Conservation (phyloP, 169 alveolate genomes). For the Cryptosporidium parvum region DNA sequence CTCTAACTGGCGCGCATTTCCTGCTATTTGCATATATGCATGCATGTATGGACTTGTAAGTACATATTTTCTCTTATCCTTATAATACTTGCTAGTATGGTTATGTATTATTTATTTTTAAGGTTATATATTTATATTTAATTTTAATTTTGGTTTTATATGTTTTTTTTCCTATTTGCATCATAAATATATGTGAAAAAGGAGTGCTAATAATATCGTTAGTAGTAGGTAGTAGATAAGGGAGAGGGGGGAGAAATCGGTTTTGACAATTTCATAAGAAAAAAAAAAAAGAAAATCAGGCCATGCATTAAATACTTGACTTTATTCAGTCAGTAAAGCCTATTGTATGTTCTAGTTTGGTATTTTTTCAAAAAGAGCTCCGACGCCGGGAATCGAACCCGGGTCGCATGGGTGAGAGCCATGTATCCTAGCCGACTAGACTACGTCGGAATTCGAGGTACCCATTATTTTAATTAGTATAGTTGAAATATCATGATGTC, state of each 20-base stretch:
- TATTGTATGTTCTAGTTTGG: too few relatives aligned
- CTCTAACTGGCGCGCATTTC: not conserved
- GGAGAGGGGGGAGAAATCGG: too few relatives aligned
- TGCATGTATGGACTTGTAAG: not conserved
- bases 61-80: not conserved
- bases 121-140: slow-evolving; percentile 3
- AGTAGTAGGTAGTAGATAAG: too few relatives aligned
- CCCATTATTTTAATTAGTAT: not conserved
- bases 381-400: slow-evolving; percentile 80
- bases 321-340: too few relatives aligned
- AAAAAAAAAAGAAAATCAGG: too few relatives aligned
- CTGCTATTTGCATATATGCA: not conserved
- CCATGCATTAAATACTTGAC: too few relatives aligned
- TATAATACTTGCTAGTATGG: not conserved
- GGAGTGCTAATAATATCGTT: too few relatives aligned
- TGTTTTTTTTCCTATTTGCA: too few relatives aligned
- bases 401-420: slow-evolving; percentile 79
- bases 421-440: slow-evolving; percentile 78
- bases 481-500: slow-evolving; percentile 18
- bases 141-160: not conserved
- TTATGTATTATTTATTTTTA: not conserved
- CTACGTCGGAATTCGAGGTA: slow-evolving; percentile 72
- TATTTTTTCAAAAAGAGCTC: slow-evolving; percentile 21
- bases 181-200: too few relatives aligned
- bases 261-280: too few relatives aligned